A percentile compares a stretch with the other conserved stretches of the same genome.
Evolutionary conservation across 306 rosid genomes (phyloP).

Genomic region (Casuarina glauca): DNA sequence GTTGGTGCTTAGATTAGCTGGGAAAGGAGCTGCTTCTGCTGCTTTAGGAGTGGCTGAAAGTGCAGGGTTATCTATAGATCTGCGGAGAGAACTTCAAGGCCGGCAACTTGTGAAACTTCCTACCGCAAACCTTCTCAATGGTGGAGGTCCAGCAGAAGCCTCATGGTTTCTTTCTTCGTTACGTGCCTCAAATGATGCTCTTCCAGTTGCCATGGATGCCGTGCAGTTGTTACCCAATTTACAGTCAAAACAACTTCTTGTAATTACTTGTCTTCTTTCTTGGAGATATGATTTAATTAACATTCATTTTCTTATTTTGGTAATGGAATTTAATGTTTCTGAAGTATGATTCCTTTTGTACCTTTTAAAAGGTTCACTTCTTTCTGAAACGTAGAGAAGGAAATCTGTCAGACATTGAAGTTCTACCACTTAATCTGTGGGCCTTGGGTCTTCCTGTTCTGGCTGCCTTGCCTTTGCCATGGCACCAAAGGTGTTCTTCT

Average conservation of each 20-base stretch:
- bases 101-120: constrained; percentile 98
- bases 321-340: constrained; percentile 31
- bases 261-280: constrained; percentile 43
- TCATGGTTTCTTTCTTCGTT: constrained; percentile 96
- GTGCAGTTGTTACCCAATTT: constrained; percentile 95
- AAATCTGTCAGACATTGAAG: constrained; percentile 80
- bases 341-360: constrained; percentile 25
- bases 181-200: constrained; percentile 89
- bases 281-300: not conserved
- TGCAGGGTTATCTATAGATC: constrained; percentile 83
- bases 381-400: constrained; percentile 98
- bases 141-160: constrained; percentile 99
- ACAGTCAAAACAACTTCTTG: constrained; percentile 98
- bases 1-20: constrained; percentile 91
- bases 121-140: constrained; percentile 94
- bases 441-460: constrained; percentile 97
- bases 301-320: constrained; percentile 8
- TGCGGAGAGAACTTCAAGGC: constrained; percentile 94
- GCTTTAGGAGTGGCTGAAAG: constrained; percentile 98
- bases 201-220: constrained; percentile 99
- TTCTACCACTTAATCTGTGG: constrained; percentile 93
- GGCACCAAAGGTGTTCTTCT: constrained; percentile 99
- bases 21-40: constrained; percentile 97
- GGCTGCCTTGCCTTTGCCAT: constrained; percentile 88
- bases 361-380: constrained; percentile 81